phyloP scores from a whole-genome alignment of 2,329 filamentous ascomycete species.

The Apiospora saccharicola region DNA sequence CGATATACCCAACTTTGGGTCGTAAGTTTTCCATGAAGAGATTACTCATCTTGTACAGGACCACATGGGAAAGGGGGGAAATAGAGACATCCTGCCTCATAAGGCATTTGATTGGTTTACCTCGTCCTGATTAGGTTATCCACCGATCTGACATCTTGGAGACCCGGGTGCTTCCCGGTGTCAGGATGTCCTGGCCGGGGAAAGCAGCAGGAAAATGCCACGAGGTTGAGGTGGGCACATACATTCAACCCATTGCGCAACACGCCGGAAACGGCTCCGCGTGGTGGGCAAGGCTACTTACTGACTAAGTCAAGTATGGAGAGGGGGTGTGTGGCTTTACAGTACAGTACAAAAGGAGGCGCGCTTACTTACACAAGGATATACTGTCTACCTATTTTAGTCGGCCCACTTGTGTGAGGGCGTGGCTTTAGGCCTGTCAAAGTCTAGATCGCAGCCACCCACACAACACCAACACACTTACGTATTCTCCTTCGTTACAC shows the following conservation, averaged over 20 bases:
- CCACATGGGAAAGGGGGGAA: not conserved
- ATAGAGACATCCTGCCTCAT: not conserved
- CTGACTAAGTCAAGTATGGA: not conserved
- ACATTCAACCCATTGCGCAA: not conserved
- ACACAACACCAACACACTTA: not conserved
- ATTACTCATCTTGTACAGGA: not conserved
- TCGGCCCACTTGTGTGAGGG: not conserved
- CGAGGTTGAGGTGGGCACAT: not conserved
- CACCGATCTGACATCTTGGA: not conserved
- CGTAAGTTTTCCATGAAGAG: not conserved
- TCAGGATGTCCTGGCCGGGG: constrained; percentile 12
- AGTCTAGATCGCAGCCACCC: not conserved
- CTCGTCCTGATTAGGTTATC: not conserved
- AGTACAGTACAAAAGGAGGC: not conserved
- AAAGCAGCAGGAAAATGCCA: not conserved
- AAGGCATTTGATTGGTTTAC: not conserved
- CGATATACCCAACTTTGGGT: not conserved
- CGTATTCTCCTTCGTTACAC: not conserved
- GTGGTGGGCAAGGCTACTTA: not conserved
- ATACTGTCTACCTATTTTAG: not conserved
- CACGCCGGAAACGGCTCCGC: constrained; percentile 1
- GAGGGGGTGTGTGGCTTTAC: not conserved
- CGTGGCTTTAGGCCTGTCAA: not conserved
- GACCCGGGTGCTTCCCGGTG: not conserved
- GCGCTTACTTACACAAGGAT: not conserved